These are phyloP conservation scores for Exobasidium rhododendri DNA, from an alignment of 1,284 basidiomycete genomes.

Conservation along the genomic window DNA sequence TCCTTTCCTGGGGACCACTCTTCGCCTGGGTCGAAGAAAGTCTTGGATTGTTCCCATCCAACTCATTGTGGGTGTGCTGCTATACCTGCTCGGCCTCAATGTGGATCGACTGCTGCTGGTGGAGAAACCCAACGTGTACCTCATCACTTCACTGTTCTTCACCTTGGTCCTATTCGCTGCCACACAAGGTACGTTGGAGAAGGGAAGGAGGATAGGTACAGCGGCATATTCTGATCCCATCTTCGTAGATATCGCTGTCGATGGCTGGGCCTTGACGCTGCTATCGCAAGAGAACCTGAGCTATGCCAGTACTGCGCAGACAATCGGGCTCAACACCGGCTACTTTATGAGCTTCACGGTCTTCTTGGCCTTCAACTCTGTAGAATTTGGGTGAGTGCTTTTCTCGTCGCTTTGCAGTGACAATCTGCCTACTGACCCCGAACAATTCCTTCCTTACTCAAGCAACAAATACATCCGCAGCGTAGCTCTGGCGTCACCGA, in stretches of 20 bases:
- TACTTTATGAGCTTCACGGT: constrained; percentile 96
- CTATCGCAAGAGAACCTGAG: constrained; percentile 91
- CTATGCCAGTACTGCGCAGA: constrained; percentile 97
- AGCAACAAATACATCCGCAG: constrained; percentile 69
- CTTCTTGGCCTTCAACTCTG: constrained; percentile 94
- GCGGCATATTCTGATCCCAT: not conserved
- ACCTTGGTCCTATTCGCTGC: constrained; percentile 90
- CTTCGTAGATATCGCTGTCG: constrained; percentile 80
- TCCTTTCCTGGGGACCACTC: constrained; percentile 7
- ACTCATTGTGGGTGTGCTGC: constrained; percentile 76
- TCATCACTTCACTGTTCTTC: constrained; percentile 83
- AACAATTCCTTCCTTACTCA: not conserved
- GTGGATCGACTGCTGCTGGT: constrained; percentile 76
- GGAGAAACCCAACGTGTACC: constrained; percentile 74
- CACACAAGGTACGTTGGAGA: constrained; percentile 70
- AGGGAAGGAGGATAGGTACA: constrained; percentile 58
- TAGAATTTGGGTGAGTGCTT: constrained; percentile 57
- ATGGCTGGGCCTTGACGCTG: constrained; percentile 96
- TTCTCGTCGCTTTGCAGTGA: not conserved
- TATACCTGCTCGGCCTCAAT: constrained; percentile 81
- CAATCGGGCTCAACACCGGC: constrained; percentile 92
- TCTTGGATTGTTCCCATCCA: constrained; percentile 99
- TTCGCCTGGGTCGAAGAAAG: constrained; percentile 76
- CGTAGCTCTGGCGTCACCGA: constrained; percentile 67
- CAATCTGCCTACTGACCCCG: too few species aligned